Base-by-base conservation (phyloP, 805 yeast genomes). In the Henningerozyma blattae region DNA sequence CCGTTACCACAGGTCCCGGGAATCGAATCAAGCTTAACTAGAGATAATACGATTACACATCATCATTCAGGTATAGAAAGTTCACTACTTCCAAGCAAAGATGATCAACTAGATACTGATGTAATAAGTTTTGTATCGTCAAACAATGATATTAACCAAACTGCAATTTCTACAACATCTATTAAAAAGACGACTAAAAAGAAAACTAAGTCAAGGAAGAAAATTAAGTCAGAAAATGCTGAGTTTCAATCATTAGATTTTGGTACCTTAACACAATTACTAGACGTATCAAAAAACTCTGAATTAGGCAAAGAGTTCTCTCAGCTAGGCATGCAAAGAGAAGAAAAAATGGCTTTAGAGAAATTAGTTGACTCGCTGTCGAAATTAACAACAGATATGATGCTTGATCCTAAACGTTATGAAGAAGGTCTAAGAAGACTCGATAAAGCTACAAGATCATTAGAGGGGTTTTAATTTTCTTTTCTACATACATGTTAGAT, bases 321-420 rank as follows among this genome's bases (percentile, higher is more conserved):
- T 28, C 72, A 72, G 34, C 58, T 87, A 37, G 81, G 79, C 25
- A 65, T 86, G 43, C 85, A 89, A 6, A 58, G 68, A 0, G 78
- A 77, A 38, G 95, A 87, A 48, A 79, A 81, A 44, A 77, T 74
- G 45, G 65, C 89, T 28, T 64, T 89, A 29, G 95, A 89, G 49
- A 75, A 84, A 54, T 74, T 89, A 32, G 80, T 89, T 3, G 94
- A 86, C 47, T 77, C 94, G 1, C 63, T 89, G 30, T 77, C 91
- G 22, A 68, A 91, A 45, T 67, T 91, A 37, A 85, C 95, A 3
- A 84, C 87, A 34, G 95, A 87, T 50, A 86, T 91, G 82, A 80
- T 86, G 34, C 52, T 84, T 36, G 95, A 89, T 53, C 84, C 84
- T 19, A 73, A 72, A 18, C 72, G 91, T 47, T 79, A 81, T 38